These are phyloP conservation scores for Scheffersomyces insectosa DNA, from an alignment of 1,139 yeast species.

Conservation along the genomic window DNA sequence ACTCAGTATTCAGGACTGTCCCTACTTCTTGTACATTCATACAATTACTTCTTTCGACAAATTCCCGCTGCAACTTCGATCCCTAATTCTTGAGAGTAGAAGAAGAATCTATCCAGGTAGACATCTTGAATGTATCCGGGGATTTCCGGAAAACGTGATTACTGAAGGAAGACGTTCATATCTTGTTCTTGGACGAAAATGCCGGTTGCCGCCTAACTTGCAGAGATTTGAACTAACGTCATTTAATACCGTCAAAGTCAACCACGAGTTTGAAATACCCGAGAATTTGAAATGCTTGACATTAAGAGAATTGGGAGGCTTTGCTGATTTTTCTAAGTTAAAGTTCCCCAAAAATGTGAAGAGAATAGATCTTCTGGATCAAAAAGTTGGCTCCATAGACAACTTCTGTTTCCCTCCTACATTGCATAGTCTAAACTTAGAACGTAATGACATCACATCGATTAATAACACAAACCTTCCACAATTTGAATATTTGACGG, in stretches of 20 bases:
- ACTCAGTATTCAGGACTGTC: not conserved
- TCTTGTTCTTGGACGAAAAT: not conserved
- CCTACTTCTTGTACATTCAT: slow-evolving; percentile 1
- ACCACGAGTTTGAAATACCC: not conserved
- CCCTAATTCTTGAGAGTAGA: not conserved
- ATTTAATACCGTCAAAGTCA: not conserved
- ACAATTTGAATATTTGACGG: not conserved
- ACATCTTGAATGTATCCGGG: not conserved
- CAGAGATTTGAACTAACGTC: not conserved
- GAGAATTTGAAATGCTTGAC: not conserved
- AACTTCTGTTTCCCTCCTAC: not conserved
- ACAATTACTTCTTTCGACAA: not conserved
- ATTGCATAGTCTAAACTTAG: not conserved
- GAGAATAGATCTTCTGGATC: not conserved
- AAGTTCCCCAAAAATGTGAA: not conserved
- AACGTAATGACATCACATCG: not conserved
- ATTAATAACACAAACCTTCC: not conserved
- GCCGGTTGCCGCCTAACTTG: not conserved
- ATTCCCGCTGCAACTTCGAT: not conserved
- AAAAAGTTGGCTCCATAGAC: slow-evolving; percentile 1
- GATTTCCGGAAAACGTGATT: not conserved
- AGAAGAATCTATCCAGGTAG: not conserved
- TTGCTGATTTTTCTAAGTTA: not conserved
- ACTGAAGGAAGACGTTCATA: not conserved
- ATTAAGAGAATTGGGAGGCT: not conserved